Percentiles rank a stretch among this genome's conserved stretches.
These are phyloP conservation scores for Acacia pycnantha DNA, from an alignment of 331 rosid genomes.

Conservation along the genomic window DNA sequence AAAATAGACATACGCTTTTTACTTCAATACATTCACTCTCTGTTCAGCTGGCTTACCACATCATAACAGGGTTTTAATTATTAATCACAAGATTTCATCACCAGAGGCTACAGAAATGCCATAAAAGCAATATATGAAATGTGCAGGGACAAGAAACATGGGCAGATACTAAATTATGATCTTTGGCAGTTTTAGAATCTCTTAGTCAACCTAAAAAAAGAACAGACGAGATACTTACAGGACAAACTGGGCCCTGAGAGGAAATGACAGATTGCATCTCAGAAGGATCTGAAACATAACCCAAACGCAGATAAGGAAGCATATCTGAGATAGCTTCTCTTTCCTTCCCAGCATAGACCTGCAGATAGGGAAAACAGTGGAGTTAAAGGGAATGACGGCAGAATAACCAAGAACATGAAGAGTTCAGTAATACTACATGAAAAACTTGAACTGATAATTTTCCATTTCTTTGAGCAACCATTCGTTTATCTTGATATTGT, in stretches of 20 bases:
- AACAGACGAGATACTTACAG: constrained; percentile 55
- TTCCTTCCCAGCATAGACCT: constrained; percentile 85
- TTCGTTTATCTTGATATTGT: constrained; percentile 92
- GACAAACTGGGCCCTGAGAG: constrained; percentile 96
- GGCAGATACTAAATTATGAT: constrained; percentile 14
- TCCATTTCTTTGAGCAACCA: constrained; percentile 94
- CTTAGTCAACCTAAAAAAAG: neutral
- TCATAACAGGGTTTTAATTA: neutral
- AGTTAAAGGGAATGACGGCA: constrained; percentile 18
- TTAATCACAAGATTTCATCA: neutral
- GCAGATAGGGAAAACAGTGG: constrained; percentile 30
- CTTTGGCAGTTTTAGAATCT: constrained; percentile 18
- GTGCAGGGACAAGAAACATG: constrained; percentile 16
- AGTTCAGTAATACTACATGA: constrained; percentile 55
- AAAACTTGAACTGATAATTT: constrained; percentile 78
- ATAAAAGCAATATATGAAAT: constrained; percentile 24
- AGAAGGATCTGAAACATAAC: constrained; percentile 96
- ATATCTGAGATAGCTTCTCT: constrained; percentile 76
- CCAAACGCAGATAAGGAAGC: constrained; percentile 91
- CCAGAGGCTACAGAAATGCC: constrained; percentile 14
- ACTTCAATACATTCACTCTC: constrained; percentile 15
- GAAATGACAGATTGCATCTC: constrained; percentile 95
- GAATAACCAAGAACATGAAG: constrained; percentile 12
- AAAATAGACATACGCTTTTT: constrained; percentile 23
- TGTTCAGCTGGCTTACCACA: neutral